phyloP scores from a whole-genome alignment of 2,329 filamentous ascomycete species.

The Penicillium vulpinum region DNA sequence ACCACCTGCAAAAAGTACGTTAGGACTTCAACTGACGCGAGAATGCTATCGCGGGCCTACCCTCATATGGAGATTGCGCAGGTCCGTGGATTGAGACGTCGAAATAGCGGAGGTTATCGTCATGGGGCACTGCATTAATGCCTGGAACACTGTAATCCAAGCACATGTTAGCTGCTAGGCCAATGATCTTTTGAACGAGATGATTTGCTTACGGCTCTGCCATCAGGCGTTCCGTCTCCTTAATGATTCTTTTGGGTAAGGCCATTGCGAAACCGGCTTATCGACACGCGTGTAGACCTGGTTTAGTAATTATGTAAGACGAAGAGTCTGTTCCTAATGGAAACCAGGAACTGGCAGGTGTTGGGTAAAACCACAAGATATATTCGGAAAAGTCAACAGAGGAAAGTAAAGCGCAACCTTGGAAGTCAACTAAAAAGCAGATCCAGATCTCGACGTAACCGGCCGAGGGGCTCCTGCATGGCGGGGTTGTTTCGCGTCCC shows the following conservation, averaged over 20 bases:
- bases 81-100: slow-evolving; percentile 96
- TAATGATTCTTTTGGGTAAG: slow-evolving; percentile 93
- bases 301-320: neutral
- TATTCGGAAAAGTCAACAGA: neutral
- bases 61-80: slow-evolving; percentile 90
- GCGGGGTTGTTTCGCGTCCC: slow-evolving; percentile 21
- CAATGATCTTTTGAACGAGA: neutral
- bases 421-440: slow-evolving; percentile 11
- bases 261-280: slow-evolving; percentile 53
- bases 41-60: slow-evolving; percentile 46
- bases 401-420: neutral
- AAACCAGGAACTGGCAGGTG: neutral
- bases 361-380: neutral
- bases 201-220: slow-evolving; percentile 76
- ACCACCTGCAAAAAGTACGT: slow-evolving; percentile 55
- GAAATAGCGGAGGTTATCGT: slow-evolving; percentile 97
- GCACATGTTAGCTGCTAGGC: neutral
- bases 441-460: slow-evolving; percentile 23
- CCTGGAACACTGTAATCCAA: slow-evolving; percentile 72
- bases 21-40: slow-evolving; percentile 7
- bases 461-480: slow-evolving; percentile 31
- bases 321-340: neutral
- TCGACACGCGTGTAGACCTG: slow-evolving; percentile 17
- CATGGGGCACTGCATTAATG: slow-evolving; percentile 92
- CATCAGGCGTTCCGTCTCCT: slow-evolving; percentile 97